These are phyloP conservation scores for Teunomyces cretensis DNA, from an alignment of 805 yeast species.

Conservation along the genomic window DNA sequence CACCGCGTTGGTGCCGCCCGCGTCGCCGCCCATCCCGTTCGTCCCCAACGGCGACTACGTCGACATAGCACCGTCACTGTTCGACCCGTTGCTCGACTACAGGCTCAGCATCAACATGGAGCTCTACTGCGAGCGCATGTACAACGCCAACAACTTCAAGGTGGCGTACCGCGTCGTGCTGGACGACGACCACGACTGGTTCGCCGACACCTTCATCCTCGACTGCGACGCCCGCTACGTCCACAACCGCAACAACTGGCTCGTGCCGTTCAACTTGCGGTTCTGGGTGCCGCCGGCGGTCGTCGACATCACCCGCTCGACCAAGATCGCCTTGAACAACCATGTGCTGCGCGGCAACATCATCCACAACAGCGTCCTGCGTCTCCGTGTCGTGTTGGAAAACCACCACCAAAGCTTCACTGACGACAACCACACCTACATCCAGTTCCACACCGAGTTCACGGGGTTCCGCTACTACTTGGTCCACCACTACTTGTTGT, in stretches of 20 bases:
- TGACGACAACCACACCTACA: conserved; percentile 9
- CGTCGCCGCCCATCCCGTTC: conserved; percentile 17
- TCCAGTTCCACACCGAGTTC: conserved; percentile 19
- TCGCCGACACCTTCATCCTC: conserved; percentile 14
- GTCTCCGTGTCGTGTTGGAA: not conserved
- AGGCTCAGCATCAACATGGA: conserved; percentile 20
- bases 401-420: not conserved
- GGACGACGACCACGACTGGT: not conserved
- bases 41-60: not conserved
- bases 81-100: conserved; percentile 19
- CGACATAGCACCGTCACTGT: not conserved
- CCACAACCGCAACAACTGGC: conserved; percentile 28
- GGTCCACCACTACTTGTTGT: conserved; percentile 19
- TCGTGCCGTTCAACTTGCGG: conserved; percentile 36
- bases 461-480: conserved; percentile 26
- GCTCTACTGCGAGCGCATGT: conserved; percentile 21
- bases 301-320: conserved; percentile 18
- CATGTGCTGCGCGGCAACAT: conserved; percentile 5
- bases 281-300: conserved; percentile 38
- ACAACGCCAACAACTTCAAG: conserved; percentile 1
- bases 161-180: conserved; percentile 1
- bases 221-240: conserved; percentile 33
- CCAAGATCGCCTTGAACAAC: conserved; percentile 11
- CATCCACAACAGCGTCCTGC: not conserved
- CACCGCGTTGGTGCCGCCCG: conserved; percentile 30